Base-by-base conservation (phyloP, 352 stramenopile genomes). In the Peronospora farinosa region DNA sequence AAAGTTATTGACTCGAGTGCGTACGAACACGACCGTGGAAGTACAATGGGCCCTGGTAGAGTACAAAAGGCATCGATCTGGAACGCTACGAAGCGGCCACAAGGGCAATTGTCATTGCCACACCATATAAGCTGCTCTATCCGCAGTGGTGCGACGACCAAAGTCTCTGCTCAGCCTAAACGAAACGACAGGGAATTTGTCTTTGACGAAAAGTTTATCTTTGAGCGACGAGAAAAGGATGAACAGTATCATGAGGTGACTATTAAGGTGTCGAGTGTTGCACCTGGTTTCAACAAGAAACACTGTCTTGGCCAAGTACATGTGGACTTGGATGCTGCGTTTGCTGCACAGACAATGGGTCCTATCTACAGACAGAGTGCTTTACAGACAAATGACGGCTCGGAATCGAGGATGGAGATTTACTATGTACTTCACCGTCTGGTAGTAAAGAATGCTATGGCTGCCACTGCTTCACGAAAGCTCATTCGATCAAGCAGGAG, bases 141-240 rank as follows among this genome's bases (percentile, higher is more conserved):
- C 9, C 60, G 44, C 39, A 72, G 58, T 41, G 67, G 60, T 16
- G 16, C 40, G 9, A 51, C 44, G 38, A 60, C 37, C 19, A 76
- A 76, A 42, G 46, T 52, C 40, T 68, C 63, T 13, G 46, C 54
- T 16, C 51, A 60, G 21, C 23, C 53, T 27, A 49, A 65, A 21
- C 54, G 57, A 23, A 44, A 8, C 33, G 53, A 57, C 25, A 51
- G 54, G 28, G 46, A 59, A 35, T 66, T 73, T 32, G 35, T 54
- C 5, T 69, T 76, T 45, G 63, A 71, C 51, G 67, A 73, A 17
- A 76, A 76, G 54, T 76, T 76, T 36, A 60, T 68, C 13, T 76
- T 76, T 31, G 67, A 58, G 21, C 56, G 60, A 31, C 67, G 49
- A 21, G 47, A 71, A 32, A 52, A 57, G 31, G 67, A 63, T 28